These are phyloP conservation scores for Syzygium malaccense DNA, from an alignment of 441 rosid species.

Conservation along the genomic window DNA sequence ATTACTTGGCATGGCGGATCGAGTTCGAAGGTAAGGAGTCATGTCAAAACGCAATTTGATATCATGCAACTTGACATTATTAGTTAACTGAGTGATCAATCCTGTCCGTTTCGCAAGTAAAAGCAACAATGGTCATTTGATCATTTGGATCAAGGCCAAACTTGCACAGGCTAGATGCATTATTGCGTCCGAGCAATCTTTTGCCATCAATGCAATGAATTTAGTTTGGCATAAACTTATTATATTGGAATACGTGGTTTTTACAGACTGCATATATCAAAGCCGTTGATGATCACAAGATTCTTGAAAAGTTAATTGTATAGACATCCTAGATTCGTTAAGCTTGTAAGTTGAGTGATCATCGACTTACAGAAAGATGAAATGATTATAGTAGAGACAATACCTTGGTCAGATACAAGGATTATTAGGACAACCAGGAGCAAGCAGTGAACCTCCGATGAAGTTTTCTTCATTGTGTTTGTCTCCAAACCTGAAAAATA, in stretches of 20 bases:
- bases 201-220: accelerated
- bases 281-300: not conserved
- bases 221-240: not conserved
- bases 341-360: too few species aligned
- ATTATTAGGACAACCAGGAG: not conserved
- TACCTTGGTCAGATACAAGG: not conserved
- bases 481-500: not conserved
- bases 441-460: accelerated
- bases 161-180: not conserved
- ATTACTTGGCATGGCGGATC: not conserved
- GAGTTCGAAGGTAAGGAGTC: not conserved
- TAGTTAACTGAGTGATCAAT: not conserved
- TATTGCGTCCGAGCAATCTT: not conserved
- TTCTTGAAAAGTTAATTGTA: not conserved
- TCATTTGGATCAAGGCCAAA: not conserved
- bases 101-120: not conserved
- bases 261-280: not conserved
- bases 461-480: not conserved
- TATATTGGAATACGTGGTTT: not conserved
- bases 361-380: too few species aligned
- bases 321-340: not conserved
- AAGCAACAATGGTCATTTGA: not conserved
- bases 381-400: not conserved
- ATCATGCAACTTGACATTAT: not conserved
- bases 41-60: not conserved